These are phyloP conservation scores for Coemansia sp. DNA, from an alignment of 192 early-diverging fungal species.

Conservation along the genomic window DNA sequence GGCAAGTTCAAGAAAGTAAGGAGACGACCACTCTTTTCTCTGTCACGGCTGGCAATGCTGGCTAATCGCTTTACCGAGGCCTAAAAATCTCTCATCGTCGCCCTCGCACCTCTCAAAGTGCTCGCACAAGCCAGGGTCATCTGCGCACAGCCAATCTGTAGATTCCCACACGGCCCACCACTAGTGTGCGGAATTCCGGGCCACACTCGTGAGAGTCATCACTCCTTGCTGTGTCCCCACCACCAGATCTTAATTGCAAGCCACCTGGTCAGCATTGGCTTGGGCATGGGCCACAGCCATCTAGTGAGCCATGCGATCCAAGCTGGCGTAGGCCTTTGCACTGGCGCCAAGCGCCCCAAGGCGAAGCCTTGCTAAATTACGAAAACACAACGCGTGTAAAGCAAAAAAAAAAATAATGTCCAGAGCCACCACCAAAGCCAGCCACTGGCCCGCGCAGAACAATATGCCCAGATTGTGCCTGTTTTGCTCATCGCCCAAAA, in stretches of 20 bases:
- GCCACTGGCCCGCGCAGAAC: background rate
- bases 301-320: background rate
- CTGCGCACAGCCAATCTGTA: background rate
- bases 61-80: background rate
- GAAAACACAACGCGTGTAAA: background rate
- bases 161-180: conserved; percentile 1
- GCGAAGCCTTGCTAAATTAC: no score
- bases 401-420: background rate
- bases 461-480: background rate
- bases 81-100: background rate
- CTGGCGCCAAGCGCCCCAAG: no score
- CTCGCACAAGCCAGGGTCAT: background rate
- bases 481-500: background rate
- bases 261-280: background rate
- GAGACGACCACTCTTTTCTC: background rate
- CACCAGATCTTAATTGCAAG: background rate
- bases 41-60: background rate
- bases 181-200: background rate
- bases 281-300: background rate
- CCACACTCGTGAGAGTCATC: background rate
- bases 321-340: no score
- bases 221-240: background rate
- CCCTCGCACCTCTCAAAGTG: background rate
- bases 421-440: background rate
- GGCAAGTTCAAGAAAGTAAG: background rate